phyloP scores from a whole-genome alignment of 2,329 filamentous ascomycete species.

The Waltergamsia citrina region DNA sequence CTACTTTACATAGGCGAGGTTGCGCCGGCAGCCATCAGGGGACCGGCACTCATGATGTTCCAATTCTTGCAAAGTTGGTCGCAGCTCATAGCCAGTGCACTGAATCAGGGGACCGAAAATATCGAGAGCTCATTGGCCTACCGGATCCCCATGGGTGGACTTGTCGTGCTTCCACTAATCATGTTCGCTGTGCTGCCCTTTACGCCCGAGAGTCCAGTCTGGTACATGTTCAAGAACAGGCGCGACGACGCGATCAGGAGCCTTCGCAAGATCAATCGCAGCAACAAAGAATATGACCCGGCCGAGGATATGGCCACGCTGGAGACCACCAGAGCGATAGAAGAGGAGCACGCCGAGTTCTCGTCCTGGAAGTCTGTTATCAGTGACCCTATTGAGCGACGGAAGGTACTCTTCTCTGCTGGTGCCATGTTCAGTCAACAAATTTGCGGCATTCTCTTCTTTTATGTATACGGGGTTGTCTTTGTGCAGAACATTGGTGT shows the following conservation, averaged over 20 bases:
- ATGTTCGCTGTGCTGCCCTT: slow-evolving; percentile 11
- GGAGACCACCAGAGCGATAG: slow-evolving; percentile 27
- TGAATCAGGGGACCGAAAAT: slow-evolving; percentile 17
- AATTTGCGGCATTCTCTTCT: slow-evolving; percentile 38
- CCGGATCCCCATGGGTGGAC: slow-evolving; percentile 20
- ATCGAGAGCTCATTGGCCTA: slow-evolving; percentile 19
- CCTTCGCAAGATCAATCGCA: slow-evolving; percentile 30
- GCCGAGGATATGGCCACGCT: slow-evolving; percentile 28
- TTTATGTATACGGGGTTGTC: slow-evolving; percentile 31
- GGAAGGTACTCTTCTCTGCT: slow-evolving; percentile 32
- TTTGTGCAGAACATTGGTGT: slow-evolving; percentile 32
- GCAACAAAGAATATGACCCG: slow-evolving; percentile 25
- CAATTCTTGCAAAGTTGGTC: slow-evolving; percentile 25
- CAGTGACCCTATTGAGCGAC: slow-evolving; percentile 31
- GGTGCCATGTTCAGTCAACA: slow-evolving; percentile 36
- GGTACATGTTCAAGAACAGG: slow-evolving; percentile 25
- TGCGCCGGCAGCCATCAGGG: slow-evolving; percentile 19
- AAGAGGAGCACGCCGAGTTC: slow-evolving; percentile 14
- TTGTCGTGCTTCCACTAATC: slow-evolving; percentile 14
- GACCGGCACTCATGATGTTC: slow-evolving; percentile 26
- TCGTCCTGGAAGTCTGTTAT: slow-evolving; percentile 28
- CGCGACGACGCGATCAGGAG: slow-evolving; percentile 26
- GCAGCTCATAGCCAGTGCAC: slow-evolving; percentile 23
- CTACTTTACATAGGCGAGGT: slow-evolving; percentile 13
- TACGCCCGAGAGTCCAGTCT: slow-evolving; percentile 17